Conservation (phyloP, 2,329 filamentous ascomycete species). For the Cordyceps pruinosa region DNA sequence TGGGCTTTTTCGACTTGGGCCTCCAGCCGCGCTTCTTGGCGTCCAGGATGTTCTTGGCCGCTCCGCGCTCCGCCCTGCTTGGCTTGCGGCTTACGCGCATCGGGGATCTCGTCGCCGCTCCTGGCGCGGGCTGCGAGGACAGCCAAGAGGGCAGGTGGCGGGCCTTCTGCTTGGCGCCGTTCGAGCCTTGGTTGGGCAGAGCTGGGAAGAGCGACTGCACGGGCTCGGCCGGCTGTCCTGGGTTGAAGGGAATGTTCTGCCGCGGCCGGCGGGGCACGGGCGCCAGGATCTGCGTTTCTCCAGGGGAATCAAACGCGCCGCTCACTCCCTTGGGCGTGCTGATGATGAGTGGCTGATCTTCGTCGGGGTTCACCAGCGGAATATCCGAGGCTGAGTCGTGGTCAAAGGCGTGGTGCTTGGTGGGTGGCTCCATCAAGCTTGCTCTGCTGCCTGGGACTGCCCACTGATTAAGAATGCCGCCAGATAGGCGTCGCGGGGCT, state of each 20-base stretch:
- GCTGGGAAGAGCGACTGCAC: slow-evolving; percentile 12
- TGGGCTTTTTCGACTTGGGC: slow-evolving; percentile 33
- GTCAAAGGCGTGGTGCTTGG: slow-evolving; percentile 3
- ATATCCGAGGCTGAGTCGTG: background rate
- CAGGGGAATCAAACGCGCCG: slow-evolving; percentile 44
- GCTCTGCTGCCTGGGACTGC: slow-evolving; percentile 32
- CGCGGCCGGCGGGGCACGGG: slow-evolving; percentile 47
- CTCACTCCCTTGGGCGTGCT: slow-evolving; percentile 51
- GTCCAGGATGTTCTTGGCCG: slow-evolving; percentile 55
- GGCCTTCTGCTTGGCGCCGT: slow-evolving; percentile 10
- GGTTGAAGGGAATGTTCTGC: slow-evolving; percentile 16
- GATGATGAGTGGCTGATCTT: slow-evolving; percentile 53
- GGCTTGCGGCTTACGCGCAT: slow-evolving; percentile 40
- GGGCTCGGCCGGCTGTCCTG: slow-evolving; percentile 15
- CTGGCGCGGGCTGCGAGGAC: slow-evolving; percentile 29
- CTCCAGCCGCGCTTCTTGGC: slow-evolving; percentile 53
- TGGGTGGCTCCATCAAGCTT: slow-evolving; percentile 15
- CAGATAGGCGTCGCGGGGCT: slow-evolving; percentile 36
- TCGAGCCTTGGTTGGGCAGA: background rate
- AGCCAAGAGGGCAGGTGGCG: slow-evolving; percentile 28
- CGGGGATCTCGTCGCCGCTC: slow-evolving; percentile 29
- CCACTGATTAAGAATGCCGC: slow-evolving; percentile 34
- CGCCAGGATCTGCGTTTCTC: slow-evolving; percentile 43
- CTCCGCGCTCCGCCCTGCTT: slow-evolving; percentile 53
- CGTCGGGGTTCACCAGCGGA: slow-evolving; percentile 15